Evolutionary conservation across 371 early-diverging fungal genomes (phyloP).

Genomic region (Funneliformis caledonium): DNA sequence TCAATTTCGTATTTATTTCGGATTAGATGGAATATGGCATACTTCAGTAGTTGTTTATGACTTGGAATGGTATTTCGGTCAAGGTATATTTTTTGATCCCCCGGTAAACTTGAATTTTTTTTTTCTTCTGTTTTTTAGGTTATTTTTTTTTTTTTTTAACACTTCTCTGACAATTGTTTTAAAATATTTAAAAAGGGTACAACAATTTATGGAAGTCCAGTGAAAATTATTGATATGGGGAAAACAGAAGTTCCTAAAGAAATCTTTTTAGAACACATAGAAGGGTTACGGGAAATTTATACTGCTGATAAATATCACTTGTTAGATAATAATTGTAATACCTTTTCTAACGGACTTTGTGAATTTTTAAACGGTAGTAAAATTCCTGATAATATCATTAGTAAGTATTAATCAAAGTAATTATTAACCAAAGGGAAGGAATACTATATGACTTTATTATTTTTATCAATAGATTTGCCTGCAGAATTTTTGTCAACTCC

Average conservation of each 20-base stretch:
- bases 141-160: constrained; percentile 5
- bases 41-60: constrained; percentile 91
- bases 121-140: too few relatives aligned
- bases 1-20: not conserved
- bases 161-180: not conserved
- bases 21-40: constrained; percentile 83
- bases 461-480: constrained; percentile 56
- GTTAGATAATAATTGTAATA: constrained; percentile 90
- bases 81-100: constrained; percentile 65
- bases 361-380: constrained; percentile 77
- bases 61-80: constrained; percentile 85
- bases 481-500: constrained; percentile 73
- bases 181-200: constrained; percentile 47
- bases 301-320: constrained; percentile 88
- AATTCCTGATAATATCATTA: constrained; percentile 79
- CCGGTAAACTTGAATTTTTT: constrained; percentile 48
- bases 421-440: not conserved
- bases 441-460: not conserved
- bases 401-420: constrained; percentile 30
- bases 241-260: constrained; percentile 79
- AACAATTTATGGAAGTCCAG: constrained; percentile 75
- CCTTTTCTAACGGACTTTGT: constrained; percentile 75
- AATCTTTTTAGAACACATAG: constrained; percentile 77
- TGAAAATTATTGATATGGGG: constrained; percentile 80
- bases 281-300: constrained; percentile 65